Percentiles rank a stretch among this genome's conserved stretches.
phyloP scores from a whole-genome alignment of 768 basidiomycete genomes.

The Lactifluus piperatus region DNA sequence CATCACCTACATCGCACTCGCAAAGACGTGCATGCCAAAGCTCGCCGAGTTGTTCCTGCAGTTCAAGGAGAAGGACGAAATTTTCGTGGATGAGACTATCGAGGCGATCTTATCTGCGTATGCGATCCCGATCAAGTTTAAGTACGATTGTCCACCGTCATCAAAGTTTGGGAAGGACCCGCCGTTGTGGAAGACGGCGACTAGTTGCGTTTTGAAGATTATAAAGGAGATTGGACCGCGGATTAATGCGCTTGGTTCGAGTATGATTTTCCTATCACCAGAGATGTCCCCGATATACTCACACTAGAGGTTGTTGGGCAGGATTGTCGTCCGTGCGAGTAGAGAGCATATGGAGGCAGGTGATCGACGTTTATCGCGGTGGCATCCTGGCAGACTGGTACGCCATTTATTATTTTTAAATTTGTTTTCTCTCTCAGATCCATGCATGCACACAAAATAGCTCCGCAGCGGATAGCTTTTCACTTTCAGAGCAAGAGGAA shows the following conservation, averaged over 20 bases:
- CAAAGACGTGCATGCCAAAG: constrained; percentile 81
- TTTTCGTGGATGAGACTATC: constrained; percentile 77
- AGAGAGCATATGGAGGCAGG: constrained; percentile 79
- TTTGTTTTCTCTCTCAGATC: neutral
- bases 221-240: constrained; percentile 57
- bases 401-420: neutral
- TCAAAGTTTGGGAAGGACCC: constrained; percentile 81
- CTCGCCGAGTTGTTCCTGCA: constrained; percentile 68
- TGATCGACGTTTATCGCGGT: constrained; percentile 73
- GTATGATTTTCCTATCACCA: constrained; percentile 26
- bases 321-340: constrained; percentile 54
- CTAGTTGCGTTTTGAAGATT: constrained; percentile 61
- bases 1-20: constrained; percentile 83
- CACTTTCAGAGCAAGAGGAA: constrained; percentile 55
- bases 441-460: constrained; percentile 29
- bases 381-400: constrained; percentile 83
- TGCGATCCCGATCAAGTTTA: constrained; percentile 85
- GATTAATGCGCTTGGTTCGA: constrained; percentile 41
- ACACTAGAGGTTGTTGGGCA: constrained; percentile 20
- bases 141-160: constrained; percentile 88
- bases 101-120: constrained; percentile 80
- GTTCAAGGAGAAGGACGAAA: constrained; percentile 49
- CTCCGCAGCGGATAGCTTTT: constrained; percentile 46
- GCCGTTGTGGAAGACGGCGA: constrained; percentile 96
- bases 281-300: constrained; percentile 11